phyloP scores from a whole-genome alignment of 2,329 filamentous ascomycete species.

The Xylaria digitata region DNA sequence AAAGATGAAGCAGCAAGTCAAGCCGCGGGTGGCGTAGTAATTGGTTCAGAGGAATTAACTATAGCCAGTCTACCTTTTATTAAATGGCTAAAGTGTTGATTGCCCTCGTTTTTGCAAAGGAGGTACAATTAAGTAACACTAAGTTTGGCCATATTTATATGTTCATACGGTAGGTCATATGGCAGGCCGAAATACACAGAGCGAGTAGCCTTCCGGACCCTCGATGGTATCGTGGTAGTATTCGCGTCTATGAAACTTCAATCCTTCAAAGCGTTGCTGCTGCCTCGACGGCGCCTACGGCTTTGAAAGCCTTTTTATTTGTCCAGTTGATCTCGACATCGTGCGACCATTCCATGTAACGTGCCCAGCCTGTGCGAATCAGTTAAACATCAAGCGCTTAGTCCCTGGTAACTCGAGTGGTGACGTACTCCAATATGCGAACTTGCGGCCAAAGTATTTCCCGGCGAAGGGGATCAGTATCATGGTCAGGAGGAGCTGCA shows the following conservation, averaged over 20 bases:
- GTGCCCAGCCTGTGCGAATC: constrained; percentile 77
- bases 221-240: constrained; percentile 1
- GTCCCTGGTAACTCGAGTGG: neutral
- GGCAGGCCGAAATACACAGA: neutral
- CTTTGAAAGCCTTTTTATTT: constrained; percentile 71
- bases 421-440: constrained; percentile 91
- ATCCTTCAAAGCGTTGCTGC: constrained; percentile 59
- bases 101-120: neutral
- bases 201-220: neutral
- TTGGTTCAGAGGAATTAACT: too few species aligned
- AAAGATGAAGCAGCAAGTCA: too few species aligned
- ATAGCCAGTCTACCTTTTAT: too few species aligned
- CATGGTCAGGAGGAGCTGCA: constrained; percentile 94
- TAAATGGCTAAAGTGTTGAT: neutral
- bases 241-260: neutral
- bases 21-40: too few species aligned
- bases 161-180: neutral
- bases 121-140: too few species aligned
- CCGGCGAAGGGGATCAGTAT: constrained; percentile 92
- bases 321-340: constrained; percentile 76
- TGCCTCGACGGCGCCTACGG: constrained; percentile 71
- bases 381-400: constrained; percentile 25
- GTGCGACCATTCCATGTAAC: constrained; percentile 96
- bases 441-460: constrained; percentile 94
- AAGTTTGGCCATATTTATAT: neutral